phyloP scores from a whole-genome alignment of 192 early-diverging fungal species.

The Chytriomyces confervae region DNA sequence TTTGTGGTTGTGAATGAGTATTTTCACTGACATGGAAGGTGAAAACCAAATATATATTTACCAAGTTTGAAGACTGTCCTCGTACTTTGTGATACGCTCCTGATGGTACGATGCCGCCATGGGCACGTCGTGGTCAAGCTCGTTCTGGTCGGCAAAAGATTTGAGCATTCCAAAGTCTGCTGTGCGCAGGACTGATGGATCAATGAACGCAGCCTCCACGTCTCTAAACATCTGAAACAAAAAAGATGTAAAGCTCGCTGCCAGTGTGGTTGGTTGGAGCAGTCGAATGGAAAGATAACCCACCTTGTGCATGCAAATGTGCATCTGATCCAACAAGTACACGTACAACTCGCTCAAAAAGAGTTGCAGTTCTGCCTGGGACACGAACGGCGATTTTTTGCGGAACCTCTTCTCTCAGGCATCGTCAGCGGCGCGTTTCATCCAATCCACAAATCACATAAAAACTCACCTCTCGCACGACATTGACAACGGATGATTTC shows the following conservation, averaged over 20 bases:
- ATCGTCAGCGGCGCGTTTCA: neutral
- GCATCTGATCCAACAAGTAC: constrained; percentile 64
- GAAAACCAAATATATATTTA: constrained; percentile 13
- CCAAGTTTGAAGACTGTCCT: constrained; percentile 64
- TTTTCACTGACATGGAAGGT: neutral
- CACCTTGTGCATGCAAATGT: constrained; percentile 54
- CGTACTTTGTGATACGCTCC: constrained; percentile 62
- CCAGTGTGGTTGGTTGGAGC: neutral
- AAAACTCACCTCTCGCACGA: constrained; percentile 59
- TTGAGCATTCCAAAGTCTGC: constrained; percentile 56
- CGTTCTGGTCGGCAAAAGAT: constrained; percentile 59
- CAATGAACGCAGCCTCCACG: constrained; percentile 36
- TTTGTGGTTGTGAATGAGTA: neutral
- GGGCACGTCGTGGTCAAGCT: constrained; percentile 43
- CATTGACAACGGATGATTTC: constrained; percentile 59
- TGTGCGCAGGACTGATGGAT: constrained; percentile 43
- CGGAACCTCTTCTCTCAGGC: constrained; percentile 49
- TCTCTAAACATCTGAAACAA: constrained; percentile 45
- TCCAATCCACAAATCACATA: neutral
- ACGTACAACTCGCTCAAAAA: constrained; percentile 68
- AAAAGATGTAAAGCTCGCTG: neutral
- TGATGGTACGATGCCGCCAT: constrained; percentile 57
- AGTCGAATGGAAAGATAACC: neutral
- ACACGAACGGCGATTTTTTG: constrained; percentile 55
- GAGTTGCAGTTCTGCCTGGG: constrained; percentile 58